Percentiles rank a stretch among this genome's conserved stretches.
Evolutionary conservation across 2,329 filamentous ascomycete genomes (phyloP).

Genomic region (Stenocarpella maydis): DNA sequence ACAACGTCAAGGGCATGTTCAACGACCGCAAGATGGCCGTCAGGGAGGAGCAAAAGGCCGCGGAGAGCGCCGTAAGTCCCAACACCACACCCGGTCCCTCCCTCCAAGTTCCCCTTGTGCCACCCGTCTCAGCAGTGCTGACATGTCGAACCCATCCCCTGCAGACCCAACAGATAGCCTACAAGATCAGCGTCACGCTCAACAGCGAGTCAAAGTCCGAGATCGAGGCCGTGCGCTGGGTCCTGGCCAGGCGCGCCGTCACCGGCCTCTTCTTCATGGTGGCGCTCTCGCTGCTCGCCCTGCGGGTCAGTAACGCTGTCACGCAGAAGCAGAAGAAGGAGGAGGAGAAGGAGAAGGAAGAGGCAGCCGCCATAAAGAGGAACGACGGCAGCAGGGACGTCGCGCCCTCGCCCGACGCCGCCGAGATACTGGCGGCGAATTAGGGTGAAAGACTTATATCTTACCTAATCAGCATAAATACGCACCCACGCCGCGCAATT

Average conservation of each 20-base stretch:
- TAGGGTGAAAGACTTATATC: slow-evolving; percentile 41
- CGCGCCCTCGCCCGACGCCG: slow-evolving; percentile 59
- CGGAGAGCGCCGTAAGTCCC: slow-evolving; percentile 75
- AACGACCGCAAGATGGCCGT: slow-evolving; percentile 95
- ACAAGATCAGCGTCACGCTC: slow-evolving; percentile 90
- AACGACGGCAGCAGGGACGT: slow-evolving; percentile 57
- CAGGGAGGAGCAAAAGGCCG: slow-evolving; percentile 83
- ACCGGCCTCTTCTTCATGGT: slow-evolving; percentile 73
- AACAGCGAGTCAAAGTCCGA: slow-evolving; percentile 92
- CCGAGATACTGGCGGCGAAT: slow-evolving; percentile 66
- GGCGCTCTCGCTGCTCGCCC: slow-evolving; percentile 64
- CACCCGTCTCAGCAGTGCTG: slow-evolving; percentile 34
- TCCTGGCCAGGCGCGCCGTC: slow-evolving; percentile 71
- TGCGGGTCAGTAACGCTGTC: slow-evolving; percentile 68
- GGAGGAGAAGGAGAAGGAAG: slow-evolving; percentile 52
- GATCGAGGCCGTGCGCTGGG: slow-evolving; percentile 91
- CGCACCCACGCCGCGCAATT: not conserved
- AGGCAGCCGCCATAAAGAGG: slow-evolving; percentile 53
- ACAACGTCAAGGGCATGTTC: slow-evolving; percentile 94
- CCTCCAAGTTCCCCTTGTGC: not conserved
- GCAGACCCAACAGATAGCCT: slow-evolving; percentile 91
- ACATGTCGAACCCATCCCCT: not conserved
- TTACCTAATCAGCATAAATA: not conserved
- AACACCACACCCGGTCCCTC: slow-evolving; percentile 33
- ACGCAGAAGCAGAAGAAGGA: slow-evolving; percentile 59